These are phyloP conservation scores for Termitomyces sp. DNA, from an alignment of 768 basidiomycete species.

Conservation along the genomic window DNA sequence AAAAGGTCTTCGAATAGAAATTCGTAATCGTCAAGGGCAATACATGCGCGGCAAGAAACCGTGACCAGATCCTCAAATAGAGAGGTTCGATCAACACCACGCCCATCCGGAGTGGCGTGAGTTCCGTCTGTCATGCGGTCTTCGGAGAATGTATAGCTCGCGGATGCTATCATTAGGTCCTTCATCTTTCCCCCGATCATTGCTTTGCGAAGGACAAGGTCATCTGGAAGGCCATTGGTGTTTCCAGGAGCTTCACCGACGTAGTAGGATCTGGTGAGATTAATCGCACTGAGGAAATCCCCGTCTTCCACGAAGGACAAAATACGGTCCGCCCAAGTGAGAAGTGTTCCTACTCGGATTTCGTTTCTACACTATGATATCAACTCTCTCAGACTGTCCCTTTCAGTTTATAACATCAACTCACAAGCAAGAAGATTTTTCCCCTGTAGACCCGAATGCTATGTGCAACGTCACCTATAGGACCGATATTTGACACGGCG, in stretches of 20 bases:
- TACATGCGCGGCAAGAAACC: constrained; percentile 73
- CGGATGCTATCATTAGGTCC: constrained; percentile 84
- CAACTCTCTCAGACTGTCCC: constrained; percentile 5
- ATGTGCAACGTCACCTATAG: constrained; percentile 54
- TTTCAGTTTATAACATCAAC: constrained; percentile 20
- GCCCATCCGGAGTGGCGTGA: constrained; percentile 74
- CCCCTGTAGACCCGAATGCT: constrained; percentile 84
- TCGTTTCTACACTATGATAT: constrained; percentile 53
- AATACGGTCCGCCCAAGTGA: constrained; percentile 95
- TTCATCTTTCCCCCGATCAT: constrained; percentile 74
- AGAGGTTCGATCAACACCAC: constrained; percentile 88
- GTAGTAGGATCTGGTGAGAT: constrained; percentile 81
- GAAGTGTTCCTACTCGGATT: constrained; percentile 76
- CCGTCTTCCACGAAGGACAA: constrained; percentile 79
- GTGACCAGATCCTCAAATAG: constrained; percentile 87
- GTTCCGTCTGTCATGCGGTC: constrained; percentile 91
- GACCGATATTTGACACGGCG: constrained; percentile 43
- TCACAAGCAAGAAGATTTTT: constrained; percentile 86
- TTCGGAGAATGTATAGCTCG: constrained; percentile 89
- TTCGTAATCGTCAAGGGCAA: constrained; percentile 76
- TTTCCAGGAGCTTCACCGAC: constrained; percentile 79
- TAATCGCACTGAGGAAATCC: constrained; percentile 88
- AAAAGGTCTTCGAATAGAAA: constrained; percentile 94
- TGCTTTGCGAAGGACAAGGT: constrained; percentile 48
- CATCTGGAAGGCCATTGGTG: constrained; percentile 78